Base-by-base conservation (phyloP, 1,284 basidiomycete genomes). In the Malassezia caprae region DNA sequence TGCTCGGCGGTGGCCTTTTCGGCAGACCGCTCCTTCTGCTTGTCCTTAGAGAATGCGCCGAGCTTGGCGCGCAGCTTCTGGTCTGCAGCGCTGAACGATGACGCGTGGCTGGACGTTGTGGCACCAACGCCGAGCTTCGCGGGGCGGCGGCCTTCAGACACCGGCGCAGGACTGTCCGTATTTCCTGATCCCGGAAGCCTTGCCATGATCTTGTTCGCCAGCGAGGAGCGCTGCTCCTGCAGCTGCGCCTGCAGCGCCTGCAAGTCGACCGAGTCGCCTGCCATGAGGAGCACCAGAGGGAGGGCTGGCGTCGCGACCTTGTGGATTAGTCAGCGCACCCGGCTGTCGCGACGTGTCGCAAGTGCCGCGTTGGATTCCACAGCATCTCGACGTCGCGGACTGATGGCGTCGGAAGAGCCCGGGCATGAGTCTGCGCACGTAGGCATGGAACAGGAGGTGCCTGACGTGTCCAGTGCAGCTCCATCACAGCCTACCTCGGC, bases 211-310 rank as follows among this genome's bases (percentile, higher is more conserved):
- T 62, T 58, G 19, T 69, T 64, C 8, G 68, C 64, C 23, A 72
- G 55, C 17, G 58, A 59, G 1, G 67, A 61, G 23, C 67, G 64
- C 27, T 65, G 58, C 41, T 63, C 59, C 51, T 67, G 63, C 41
- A 72, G 57, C 61, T 70, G 64, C 23, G 63, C 64, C 58, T 68
- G 68, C 15, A 72, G 59, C 48, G 59, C 63, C 11, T 57, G 50
- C 26, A 70, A 48, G 39, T 72, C 69, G 32, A 66, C 53, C 8
- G 50, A 24, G 15, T 57, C 51, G 23, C 23, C 26, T 19, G 30
- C 37, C 37, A 39, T 39, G 19, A 31, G 30, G n/a, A n/a, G 27
- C 8, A 10, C 31, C 15, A 24, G 4, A 11, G 3, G 11, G 1
- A 21, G 17, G 12, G 24, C 24, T 21, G 4, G 24, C 23, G 27